These are phyloP conservation scores for Hibiscus tridactylites DNA, from an alignment of 345 rosid species.

Conservation along the genomic window DNA sequence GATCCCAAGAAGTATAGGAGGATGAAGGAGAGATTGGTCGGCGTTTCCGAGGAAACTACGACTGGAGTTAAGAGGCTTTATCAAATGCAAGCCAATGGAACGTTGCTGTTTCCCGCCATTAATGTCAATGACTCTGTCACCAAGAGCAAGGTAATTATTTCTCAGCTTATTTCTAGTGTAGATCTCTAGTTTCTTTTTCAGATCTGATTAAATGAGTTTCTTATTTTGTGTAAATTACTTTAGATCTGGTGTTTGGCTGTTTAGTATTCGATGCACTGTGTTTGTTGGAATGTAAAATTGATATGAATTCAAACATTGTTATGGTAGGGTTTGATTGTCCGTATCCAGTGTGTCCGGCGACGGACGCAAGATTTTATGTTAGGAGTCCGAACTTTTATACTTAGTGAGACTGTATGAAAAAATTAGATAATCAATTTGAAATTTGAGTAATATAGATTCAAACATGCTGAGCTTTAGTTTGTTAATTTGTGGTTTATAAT, in stretches of 20 bases:
- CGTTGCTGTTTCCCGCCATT: slow-evolving; percentile 75
- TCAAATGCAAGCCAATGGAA: slow-evolving; percentile 76
- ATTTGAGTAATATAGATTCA: background rate
- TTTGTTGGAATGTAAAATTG: too few relatives aligned
- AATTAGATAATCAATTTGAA: too few relatives aligned
- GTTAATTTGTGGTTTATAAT: background rate
- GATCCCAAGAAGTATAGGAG: slow-evolving; percentile 63
- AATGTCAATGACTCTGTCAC: slow-evolving; percentile 95
- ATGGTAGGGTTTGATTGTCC: too few relatives aligned
- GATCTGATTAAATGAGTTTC: background rate
- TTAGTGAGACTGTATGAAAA: too few relatives aligned
- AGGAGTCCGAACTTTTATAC: too few relatives aligned
- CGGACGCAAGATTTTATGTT: too few relatives aligned
- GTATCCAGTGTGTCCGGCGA: too few relatives aligned
- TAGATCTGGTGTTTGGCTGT: background rate
- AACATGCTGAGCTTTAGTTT: background rate
- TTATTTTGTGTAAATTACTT: background rate
- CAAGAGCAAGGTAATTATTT: slow-evolving; percentile 77
- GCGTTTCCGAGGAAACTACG: slow-evolving; percentile 86
- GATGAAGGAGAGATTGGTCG: slow-evolving; percentile 79
- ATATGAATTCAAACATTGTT: background rate
- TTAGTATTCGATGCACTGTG: too few relatives aligned
- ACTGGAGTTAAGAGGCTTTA: slow-evolving; percentile 84
- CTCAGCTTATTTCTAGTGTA: background rate
- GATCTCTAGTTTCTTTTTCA: background rate